Conservation (phyloP, 139 green algal species). For the Raphidocelis subcapitata region DNA sequence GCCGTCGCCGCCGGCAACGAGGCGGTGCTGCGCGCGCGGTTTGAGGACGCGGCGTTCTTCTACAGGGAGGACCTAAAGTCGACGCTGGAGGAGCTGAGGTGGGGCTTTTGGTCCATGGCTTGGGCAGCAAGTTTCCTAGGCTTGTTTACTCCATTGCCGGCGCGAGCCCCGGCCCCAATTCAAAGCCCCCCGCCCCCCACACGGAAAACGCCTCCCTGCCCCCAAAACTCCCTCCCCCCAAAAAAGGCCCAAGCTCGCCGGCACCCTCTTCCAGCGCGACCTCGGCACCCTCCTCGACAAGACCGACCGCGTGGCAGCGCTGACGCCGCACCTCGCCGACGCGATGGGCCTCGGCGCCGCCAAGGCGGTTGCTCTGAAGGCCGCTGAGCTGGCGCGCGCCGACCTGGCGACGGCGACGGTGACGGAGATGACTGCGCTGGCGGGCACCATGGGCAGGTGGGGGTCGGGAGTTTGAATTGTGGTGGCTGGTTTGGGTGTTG, state of each 20-base stretch:
- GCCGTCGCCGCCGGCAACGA: conserved; percentile 88
- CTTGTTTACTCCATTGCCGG: too few relatives aligned
- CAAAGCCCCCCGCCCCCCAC: too few relatives aligned
- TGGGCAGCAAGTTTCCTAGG: too few relatives aligned
- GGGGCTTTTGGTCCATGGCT: background rate
- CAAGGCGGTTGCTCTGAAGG: conserved; percentile 39
- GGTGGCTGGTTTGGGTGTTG: too few relatives aligned
- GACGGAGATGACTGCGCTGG: conserved; percentile 96
- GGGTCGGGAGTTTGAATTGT: too few relatives aligned
- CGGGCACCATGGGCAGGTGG: conserved; percentile 87
- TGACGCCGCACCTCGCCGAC: conserved; percentile 64
- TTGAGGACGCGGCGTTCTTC: conserved; percentile 98
- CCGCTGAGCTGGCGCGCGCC: conserved; percentile 76
- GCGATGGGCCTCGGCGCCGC: conserved; percentile 38
- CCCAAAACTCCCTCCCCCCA: too few relatives aligned
- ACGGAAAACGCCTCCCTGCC: too few relatives aligned
- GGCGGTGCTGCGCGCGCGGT: conserved; percentile 93
- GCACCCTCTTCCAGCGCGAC: conserved; percentile 91
- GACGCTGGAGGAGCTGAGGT: conserved; percentile 72
- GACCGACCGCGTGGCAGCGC: conserved; percentile 64
- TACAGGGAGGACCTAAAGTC: conserved; percentile 84
- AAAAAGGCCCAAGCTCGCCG: conserved; percentile 64
- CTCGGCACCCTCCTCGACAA: conserved; percentile 96
- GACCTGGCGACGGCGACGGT: conserved; percentile 93
- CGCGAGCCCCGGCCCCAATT: too few relatives aligned